Evolutionary conservation across 129 eudicot genomes (phyloP).

Genomic region (Flaveria bidentis): DNA sequence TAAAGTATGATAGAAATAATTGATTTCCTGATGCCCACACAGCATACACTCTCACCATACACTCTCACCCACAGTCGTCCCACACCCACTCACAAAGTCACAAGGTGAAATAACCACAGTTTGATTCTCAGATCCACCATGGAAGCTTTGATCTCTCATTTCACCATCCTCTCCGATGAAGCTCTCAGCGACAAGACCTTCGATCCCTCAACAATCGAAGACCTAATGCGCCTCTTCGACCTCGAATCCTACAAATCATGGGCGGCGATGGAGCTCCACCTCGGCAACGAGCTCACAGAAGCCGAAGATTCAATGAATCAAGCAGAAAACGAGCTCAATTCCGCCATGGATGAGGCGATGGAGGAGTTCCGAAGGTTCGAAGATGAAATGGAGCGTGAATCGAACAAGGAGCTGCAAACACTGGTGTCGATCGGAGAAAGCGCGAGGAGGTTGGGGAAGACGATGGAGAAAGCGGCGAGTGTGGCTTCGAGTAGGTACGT

Average conservation of each 20-base stretch:
- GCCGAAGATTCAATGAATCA: slow-evolving; percentile 51
- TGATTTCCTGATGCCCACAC: slow-evolving; percentile 19
- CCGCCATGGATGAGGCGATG: slow-evolving; percentile 88
- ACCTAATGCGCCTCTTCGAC: slow-evolving; percentile 85
- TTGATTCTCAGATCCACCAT: slow-evolving; percentile 31
- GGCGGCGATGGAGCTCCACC: slow-evolving; percentile 79
- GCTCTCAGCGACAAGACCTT: slow-evolving; percentile 69
- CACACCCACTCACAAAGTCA: slow-evolving; percentile 9
- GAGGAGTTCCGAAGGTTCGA: slow-evolving; percentile 66
- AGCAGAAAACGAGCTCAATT: slow-evolving; percentile 64
- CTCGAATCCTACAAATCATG: slow-evolving; percentile 82
- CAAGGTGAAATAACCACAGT: neutral
- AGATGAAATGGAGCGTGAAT: slow-evolving; percentile 62
- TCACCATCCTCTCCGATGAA: slow-evolving; percentile 68
- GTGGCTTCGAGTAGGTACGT: slow-evolving; percentile 74
- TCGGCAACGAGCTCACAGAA: slow-evolving; percentile 35
- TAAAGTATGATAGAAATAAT: neutral
- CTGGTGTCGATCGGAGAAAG: slow-evolving; percentile 55
- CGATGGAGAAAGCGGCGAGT: slow-evolving; percentile 66
- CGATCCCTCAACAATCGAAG: slow-evolving; percentile 75
- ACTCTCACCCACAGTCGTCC: slow-evolving; percentile 9
- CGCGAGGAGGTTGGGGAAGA: slow-evolving; percentile 63
- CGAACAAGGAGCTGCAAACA: slow-evolving; percentile 46
- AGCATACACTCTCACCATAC: slow-evolving; percentile 8
- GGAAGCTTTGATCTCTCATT: slow-evolving; percentile 71